A percentile compares a stretch with the other conserved stretches of the same genome.
phyloP scores from a whole-genome alignment of 2,329 filamentous ascomycete genomes.

The Chrysosporium keratinophilum region DNA sequence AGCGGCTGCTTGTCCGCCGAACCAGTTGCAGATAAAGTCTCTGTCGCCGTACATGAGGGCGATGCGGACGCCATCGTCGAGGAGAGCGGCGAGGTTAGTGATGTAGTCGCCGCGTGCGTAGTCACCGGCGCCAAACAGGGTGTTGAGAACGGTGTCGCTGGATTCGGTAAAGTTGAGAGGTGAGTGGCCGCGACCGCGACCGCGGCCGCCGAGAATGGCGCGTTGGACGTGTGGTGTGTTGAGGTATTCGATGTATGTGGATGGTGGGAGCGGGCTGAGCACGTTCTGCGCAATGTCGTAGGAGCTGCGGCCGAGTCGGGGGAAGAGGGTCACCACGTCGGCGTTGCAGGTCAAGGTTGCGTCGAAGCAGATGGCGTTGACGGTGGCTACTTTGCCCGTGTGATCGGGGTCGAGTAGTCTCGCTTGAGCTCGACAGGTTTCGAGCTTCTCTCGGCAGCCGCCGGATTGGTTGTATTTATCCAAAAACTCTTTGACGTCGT shows the following conservation, averaged over 20 bases:
- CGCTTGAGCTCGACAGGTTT: slow-evolving; percentile 41
- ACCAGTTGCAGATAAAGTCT: slow-evolving; percentile 47
- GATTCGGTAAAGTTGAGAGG: slow-evolving; percentile 49
- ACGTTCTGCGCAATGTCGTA: slow-evolving; percentile 48
- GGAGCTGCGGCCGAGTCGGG: slow-evolving; percentile 41
- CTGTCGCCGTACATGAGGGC: slow-evolving; percentile 61
- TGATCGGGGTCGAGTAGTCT: slow-evolving; percentile 42
- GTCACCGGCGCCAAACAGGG: slow-evolving; percentile 48
- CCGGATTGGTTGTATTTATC: slow-evolving; percentile 36
- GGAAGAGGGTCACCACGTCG: slow-evolving; percentile 43
- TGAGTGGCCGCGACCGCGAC: slow-evolving; percentile 25
- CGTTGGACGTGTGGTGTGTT: slow-evolving; percentile 47
- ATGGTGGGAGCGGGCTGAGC: slow-evolving; percentile 44
- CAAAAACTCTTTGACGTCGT: slow-evolving; percentile 38
- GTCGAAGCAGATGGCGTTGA: slow-evolving; percentile 36
- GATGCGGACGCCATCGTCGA: slow-evolving; percentile 54
- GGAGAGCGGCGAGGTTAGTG: slow-evolving; percentile 48
- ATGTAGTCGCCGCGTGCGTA: slow-evolving; percentile 54
- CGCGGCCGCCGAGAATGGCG: slow-evolving; percentile 35
- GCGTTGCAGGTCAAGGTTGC: slow-evolving; percentile 46
- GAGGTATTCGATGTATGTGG: slow-evolving; percentile 47
- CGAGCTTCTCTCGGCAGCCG: slow-evolving; percentile 48
- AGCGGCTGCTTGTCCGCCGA: slow-evolving; percentile 65
- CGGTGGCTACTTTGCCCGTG: slow-evolving; percentile 35
- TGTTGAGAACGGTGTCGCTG: slow-evolving; percentile 34